These are phyloP conservation scores for Zangia roseola DNA, from an alignment of 768 basidiomycete species.

Conservation along the genomic window DNA sequence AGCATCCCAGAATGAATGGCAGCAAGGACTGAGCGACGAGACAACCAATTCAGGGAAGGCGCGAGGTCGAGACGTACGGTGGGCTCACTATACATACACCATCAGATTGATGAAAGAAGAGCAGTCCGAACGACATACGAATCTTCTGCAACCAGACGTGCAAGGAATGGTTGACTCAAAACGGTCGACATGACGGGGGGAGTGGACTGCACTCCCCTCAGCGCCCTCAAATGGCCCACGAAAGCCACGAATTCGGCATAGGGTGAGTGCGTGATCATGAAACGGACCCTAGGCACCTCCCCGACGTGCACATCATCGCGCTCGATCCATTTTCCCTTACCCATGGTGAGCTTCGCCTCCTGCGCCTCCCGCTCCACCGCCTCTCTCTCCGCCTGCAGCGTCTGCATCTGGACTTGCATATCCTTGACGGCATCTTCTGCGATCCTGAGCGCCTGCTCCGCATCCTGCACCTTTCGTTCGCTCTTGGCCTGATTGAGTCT, in stretches of 20 bases:
- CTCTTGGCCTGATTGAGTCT: conserved; percentile 62
- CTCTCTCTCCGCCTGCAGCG: conserved; percentile 66
- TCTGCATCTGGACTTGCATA: conserved; percentile 86
- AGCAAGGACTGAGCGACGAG: conserved; percentile 74
- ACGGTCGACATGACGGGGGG: conserved; percentile 73
- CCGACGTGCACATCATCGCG: conserved; percentile 31
- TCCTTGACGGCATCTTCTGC: conserved; percentile 83
- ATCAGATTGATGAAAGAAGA: conserved; percentile 11
- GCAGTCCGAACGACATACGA: conserved; percentile 57
- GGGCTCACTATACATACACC: conserved; percentile 58
- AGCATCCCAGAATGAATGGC: conserved; percentile 90
- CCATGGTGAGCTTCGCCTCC: conserved; percentile 51
- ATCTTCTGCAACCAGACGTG: conserved; percentile 76
- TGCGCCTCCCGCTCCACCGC: conserved; percentile 50
- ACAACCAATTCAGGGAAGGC: conserved; percentile 92
- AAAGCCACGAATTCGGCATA: conserved; percentile 82
- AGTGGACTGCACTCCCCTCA: conserved; percentile 57
- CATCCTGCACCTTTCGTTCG: conserved; percentile 72
- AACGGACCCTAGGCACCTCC: conserved; percentile 35
- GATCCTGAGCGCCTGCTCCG: conserved; percentile 74
- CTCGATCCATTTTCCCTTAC: conserved; percentile 70
- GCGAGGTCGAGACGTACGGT: conserved; percentile 92
- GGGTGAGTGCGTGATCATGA: conserved; percentile 69
- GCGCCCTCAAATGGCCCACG: conserved; percentile 67
- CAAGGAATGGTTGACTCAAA: conserved; percentile 74